phyloP scores from a whole-genome alignment of 495 filamentous ascomycete genomes.

The Apodospora peruviana region DNA sequence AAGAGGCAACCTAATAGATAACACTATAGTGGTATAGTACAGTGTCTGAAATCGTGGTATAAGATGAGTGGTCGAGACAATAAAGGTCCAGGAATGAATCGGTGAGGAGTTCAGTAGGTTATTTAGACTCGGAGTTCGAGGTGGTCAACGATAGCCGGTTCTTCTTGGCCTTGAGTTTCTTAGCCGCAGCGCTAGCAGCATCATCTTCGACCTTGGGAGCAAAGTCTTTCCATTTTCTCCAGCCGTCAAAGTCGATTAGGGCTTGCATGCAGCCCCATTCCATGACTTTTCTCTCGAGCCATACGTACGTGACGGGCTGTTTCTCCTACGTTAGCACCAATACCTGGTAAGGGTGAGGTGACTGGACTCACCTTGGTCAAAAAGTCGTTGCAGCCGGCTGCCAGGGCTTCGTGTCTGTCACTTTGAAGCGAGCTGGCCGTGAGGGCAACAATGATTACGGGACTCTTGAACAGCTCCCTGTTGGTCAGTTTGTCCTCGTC shows the following conservation, averaged over 20 bases:
- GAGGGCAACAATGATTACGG: conserved; percentile 95
- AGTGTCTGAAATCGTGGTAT: too few species aligned
- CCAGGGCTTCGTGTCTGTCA: conserved; percentile 89
- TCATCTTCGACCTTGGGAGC: conserved; percentile 23
- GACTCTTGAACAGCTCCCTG: conserved; percentile 79
- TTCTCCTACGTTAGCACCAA: neutral
- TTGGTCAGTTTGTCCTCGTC: conserved; percentile 67
- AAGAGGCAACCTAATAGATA: too few species aligned
- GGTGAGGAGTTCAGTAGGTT: too few species aligned
- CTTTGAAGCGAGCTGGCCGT: conserved; percentile 90
- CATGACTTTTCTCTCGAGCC: conserved; percentile 94
- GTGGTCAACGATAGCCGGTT: conserved; percentile 22
- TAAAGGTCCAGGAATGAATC: too few species aligned
- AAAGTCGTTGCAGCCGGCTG: conserved; percentile 97
- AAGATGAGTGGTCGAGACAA: too few species aligned
- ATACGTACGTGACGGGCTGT: conserved; percentile 94
- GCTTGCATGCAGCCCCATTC: conserved; percentile 99
- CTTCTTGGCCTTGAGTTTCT: conserved; percentile 34
- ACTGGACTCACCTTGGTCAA: conserved; percentile 76
- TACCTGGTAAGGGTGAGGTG: neutral
- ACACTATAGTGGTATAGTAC: too few species aligned
- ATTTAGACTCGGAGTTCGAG: neutral
- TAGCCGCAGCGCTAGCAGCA: conserved; percentile 14
- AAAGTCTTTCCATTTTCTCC: conserved; percentile 94
- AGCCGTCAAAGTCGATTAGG: conserved; percentile 96